A percentile compares a stretch with the other conserved stretches of the same genome.
phyloP scores from a whole-genome alignment of 441 rosid genomes.

The Kokia cookei region DNA sequence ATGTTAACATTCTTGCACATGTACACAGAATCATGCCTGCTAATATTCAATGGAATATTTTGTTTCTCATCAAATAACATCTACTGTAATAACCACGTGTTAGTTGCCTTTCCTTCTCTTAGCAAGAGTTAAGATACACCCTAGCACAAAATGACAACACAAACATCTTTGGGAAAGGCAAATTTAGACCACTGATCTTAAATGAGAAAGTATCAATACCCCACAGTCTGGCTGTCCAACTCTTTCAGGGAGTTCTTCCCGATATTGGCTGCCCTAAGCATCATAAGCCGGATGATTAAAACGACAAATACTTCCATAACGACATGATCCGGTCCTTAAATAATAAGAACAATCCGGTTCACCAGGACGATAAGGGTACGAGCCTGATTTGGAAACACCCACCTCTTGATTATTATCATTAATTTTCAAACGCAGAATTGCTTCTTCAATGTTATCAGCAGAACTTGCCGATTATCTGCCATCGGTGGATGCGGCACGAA shows the following conservation, averaged over 20 bases:
- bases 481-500: constrained; percentile 32
- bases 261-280: constrained; percentile 42
- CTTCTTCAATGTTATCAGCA: constrained; percentile 50
- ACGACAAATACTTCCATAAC: constrained; percentile 74
- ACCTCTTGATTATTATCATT: constrained; percentile 32
- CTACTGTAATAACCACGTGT: not conserved
- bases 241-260: constrained; percentile 68
- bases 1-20: not conserved
- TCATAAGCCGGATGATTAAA: constrained; percentile 69
- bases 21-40: not conserved
- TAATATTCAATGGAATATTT: not conserved
- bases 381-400: constrained; percentile 25
- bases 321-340: constrained; percentile 74
- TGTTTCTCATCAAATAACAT: not conserved
- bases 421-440: constrained; percentile 45
- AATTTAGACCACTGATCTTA: not conserved
- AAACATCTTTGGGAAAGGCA: not conserved
- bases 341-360: constrained; percentile 72
- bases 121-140: not conserved
- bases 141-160: not conserved
- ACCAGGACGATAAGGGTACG: constrained; percentile 84
- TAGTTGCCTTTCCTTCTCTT: not conserved
- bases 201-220: constrained; percentile 27
- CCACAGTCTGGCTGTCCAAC: constrained; percentile 74
- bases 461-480: constrained; percentile 57